Evolutionary conservation across 768 basidiomycete species (phyloP).

Genomic region (Boletus bicolor): DNA sequence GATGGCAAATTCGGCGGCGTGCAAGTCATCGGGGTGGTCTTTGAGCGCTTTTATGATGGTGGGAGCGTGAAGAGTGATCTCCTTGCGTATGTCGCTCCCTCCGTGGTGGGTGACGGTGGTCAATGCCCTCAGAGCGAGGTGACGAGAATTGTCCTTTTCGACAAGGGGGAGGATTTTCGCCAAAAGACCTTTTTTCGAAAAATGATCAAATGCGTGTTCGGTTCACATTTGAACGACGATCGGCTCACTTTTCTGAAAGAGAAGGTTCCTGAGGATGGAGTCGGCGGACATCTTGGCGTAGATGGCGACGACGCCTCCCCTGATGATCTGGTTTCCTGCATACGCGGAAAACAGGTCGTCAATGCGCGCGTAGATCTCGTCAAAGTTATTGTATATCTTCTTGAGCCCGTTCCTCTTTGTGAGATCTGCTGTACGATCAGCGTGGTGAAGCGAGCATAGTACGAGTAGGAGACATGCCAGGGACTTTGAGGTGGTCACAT

Average conservation of each 20-base stretch:
- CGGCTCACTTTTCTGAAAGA: constrained; percentile 51
- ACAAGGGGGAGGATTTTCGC: constrained; percentile 56
- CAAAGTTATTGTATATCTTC: constrained; percentile 58
- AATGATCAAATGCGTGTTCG: neutral
- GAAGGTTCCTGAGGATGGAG: constrained; percentile 54
- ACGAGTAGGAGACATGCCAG: constrained; percentile 37
- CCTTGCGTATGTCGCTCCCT: constrained; percentile 44
- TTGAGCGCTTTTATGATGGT: constrained; percentile 45
- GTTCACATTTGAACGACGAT: neutral
- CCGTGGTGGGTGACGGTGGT: constrained; percentile 62
- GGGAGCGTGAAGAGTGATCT: constrained; percentile 45
- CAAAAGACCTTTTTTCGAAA: constrained; percentile 44
- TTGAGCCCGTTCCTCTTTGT: constrained; percentile 56
- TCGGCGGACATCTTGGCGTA: constrained; percentile 64
- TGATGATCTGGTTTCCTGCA: constrained; percentile 43
- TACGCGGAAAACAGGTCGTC: constrained; percentile 47
- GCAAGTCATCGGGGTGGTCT: constrained; percentile 48
- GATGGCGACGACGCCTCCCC: constrained; percentile 57
- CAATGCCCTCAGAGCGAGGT: constrained; percentile 53
- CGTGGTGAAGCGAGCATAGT: neutral
- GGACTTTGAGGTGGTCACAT: constrained; percentile 50
- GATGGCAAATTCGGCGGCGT: constrained; percentile 48
- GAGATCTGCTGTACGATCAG: constrained; percentile 42
- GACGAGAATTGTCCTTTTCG: constrained; percentile 44
- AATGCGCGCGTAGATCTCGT: constrained; percentile 46